Evolutionary conservation across 106 monocot species (phyloP), one percentile per base, ranked within the genome.

Genomic region (Dendrobium huoshanense): DNA sequence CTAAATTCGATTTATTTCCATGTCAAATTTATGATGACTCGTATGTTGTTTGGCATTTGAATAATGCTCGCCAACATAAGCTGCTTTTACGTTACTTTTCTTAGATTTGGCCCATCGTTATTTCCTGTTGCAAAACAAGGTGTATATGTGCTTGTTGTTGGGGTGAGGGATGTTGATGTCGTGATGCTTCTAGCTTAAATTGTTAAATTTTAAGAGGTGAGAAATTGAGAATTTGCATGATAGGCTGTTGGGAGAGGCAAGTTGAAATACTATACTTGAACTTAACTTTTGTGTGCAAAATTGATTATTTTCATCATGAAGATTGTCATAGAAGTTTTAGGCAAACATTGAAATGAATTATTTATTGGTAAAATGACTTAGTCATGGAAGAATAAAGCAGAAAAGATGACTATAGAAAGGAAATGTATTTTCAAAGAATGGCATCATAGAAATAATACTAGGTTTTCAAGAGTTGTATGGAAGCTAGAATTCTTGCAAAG

Each of bases 1-100:
- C 19, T 42, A 42, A 37, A 45, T 55, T 73, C 40, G 17, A 6
- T 55, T 42, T 73, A 16, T 56, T 18, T 73, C 55, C 51, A 3
- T 40, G 45, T 31, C 7, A 77, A 44, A 70, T 82, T 22, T 77
- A 68, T 70, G 33, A 24, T 51, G 73, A 11, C 55, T 73, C 17
- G 3, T 80, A 20, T 5, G 18, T 41, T 41, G 43, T 22, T 74
- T 70, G n/a, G 42, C 74, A 74, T 74, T 29, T 70, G 29, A 33
- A 33, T 37, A 16, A 15, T 70, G 15, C 13, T 33, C 70, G 37
- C 33, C 67, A 33, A 37, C 15, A 37, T 70, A 37, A 70, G 70
- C 29, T 15, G 37, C 2, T 70, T 31, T 70, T 4, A 13, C 0
- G 4, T 70, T 37, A 11, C 7, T 64, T 15, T 37, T 61, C 61